Evolutionary conservation across 768 basidiomycete genomes (phyloP), one percentile per base, ranked within the genome.

Genomic region (Pholiota microspora): DNA sequence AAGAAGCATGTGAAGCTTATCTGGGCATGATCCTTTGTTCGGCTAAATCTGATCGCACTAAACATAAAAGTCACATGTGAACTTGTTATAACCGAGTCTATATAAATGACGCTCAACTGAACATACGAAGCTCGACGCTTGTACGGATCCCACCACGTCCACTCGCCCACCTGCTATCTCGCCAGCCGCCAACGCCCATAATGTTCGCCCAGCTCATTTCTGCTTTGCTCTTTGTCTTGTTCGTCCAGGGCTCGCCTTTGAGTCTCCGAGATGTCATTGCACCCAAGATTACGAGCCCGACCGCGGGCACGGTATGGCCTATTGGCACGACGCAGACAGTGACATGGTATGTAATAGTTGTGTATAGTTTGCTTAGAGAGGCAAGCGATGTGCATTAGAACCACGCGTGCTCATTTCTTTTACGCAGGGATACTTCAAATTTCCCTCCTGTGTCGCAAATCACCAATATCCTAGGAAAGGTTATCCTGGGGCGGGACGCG

Each of bases 241-340:
- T 48, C 45, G 64, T 68, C n/a, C 62, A 70, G 18, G 72, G 74
- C n/a, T 59, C 68, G 23, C 78, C 77, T 1, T 60, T 80, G 32
- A 55, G 54, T 49, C 59, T 64, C 55, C 71, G 79, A 34, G 75
- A 77, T 45, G 80, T 84, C 7, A 78, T 77, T 59, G 72, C 62
- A 9, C 84, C 84, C 0, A 72, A 66, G 49, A 81, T 86, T 65
- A 76, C 71, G 15, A 72, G 65, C 42, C 84, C 85, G 1, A 70
- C 71, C 24, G 64, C 68, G 10, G 62, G 61, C 15, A 75, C 79
- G 1, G 71, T 81, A 15, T 87, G 85, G 85, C 65, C 63, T 9
- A 69, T 75, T 16, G 84, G 84, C 1, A 55, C 71, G 7, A 69
- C 58, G 2, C 74, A 77, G 57, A 75, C 67, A 15, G 82, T 85